Base-by-base conservation (phyloP, 768 basidiomycete genomes). In the Lentinula sp. region DNA sequence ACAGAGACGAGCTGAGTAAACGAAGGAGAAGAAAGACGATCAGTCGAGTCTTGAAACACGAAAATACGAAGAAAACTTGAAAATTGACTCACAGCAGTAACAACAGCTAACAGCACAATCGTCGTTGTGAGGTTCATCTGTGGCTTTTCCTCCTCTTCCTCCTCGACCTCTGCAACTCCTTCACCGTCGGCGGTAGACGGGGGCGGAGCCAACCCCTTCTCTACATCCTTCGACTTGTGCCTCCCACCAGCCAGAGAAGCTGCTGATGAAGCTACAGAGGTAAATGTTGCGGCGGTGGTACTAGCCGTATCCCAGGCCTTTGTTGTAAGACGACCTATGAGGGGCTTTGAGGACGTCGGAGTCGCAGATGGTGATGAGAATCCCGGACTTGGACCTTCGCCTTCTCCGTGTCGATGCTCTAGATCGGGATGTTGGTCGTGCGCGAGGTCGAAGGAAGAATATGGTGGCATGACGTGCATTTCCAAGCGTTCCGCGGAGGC, bases 11-110 rank as follows among this genome's bases (percentile, higher is more conserved):
- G 36, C 76, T 78, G 54, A 5, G n/a, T 4, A n/a, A 37, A 46
- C n/a, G 37, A 10, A 36, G 2, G 41, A 15, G 8, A 32, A 45
- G 53, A 13, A 28, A 28, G 28, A 28, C 28, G 28, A 28, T 28
- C 28, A 28, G 28, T 3, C 20, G 18, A 6, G 51, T 39, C 3
- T 13, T 23, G 15, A 6, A 49, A 36, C 41, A 13, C 35, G 41
- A 36, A 5, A 28, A n/a, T 33, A 20, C 36, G 8, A 36, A 23
- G 50, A 23, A 13, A 9, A 70, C 76, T 62, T 81, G 70, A 78
- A 63, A 81, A 78, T 33, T 77, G 72, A 1, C 82, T 82, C 39
- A 82, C 78, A 12, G 67, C 60, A 2, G 69, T 69, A 46, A 86
- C 68, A 13, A 85, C 62, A 16, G 68, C 49, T 6, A 65, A 2